These are phyloP conservation scores for Ceratobasidium sp. DNA, from an alignment of 1,284 basidiomycete genomes.

Conservation along the genomic window DNA sequence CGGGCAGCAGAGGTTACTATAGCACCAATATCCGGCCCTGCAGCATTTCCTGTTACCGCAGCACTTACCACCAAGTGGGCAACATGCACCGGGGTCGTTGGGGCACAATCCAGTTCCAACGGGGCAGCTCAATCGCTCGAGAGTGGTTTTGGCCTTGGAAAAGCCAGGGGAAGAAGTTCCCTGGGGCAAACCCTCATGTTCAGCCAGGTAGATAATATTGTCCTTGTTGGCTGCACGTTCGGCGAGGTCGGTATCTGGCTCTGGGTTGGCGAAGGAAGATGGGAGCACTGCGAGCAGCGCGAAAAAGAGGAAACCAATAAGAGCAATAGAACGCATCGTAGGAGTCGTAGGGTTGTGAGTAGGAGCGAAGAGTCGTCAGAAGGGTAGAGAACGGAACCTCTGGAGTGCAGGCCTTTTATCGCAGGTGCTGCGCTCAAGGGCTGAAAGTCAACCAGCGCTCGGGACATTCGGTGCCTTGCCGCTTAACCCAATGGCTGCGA, in stretches of 20 bases:
- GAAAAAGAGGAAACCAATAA: background rate
- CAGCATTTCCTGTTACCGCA: slow-evolving; percentile 9
- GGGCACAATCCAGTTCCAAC: background rate
- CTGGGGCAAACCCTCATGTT: background rate
- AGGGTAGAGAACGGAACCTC: background rate
- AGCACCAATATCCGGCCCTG: background rate
- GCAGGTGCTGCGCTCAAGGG: background rate
- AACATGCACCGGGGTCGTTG: slow-evolving; percentile 6
- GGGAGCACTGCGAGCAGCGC: background rate
- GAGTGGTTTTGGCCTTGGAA: background rate
- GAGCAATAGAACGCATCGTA: slow-evolving; percentile 11
- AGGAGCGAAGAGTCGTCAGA: too few relatives aligned
- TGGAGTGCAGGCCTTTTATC: background rate
- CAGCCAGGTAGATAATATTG: background rate
- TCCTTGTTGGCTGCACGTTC: background rate
- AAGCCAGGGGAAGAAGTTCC: background rate
- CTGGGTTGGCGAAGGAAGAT: background rate
- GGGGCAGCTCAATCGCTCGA: too few relatives aligned
- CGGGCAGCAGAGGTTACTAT: background rate
- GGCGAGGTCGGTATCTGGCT: background rate
- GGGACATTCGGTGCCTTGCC: background rate
- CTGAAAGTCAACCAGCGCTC: background rate
- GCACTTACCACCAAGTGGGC: background rate
- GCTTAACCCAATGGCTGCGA: background rate
- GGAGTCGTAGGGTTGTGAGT: too few relatives aligned